Evolutionary conservation across 208 protist genomes (phyloP).

Genomic region (Trypanosoma platydactyli): DNA sequence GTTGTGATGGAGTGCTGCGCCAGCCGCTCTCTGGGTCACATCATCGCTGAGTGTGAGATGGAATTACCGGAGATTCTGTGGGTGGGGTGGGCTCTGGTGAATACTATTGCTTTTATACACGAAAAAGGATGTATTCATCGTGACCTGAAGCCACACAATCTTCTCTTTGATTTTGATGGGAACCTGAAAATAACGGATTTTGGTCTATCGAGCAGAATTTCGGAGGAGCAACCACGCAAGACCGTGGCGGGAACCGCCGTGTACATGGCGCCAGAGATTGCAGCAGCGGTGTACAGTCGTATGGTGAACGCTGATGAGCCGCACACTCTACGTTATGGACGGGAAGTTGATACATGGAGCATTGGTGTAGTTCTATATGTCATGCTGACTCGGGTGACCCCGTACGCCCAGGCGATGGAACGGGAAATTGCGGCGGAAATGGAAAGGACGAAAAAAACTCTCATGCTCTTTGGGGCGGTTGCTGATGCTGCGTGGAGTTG

Average conservation of each 20-base stretch:
- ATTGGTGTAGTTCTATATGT: conserved; percentile 89
- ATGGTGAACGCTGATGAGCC: conserved; percentile 49
- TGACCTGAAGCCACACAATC: conserved; percentile 91
- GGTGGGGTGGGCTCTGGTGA: conserved; percentile 81
- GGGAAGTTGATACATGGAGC: conserved; percentile 90
- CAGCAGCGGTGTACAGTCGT: conserved; percentile 80
- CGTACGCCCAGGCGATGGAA: conserved; percentile 79
- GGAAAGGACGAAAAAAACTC: conserved; percentile 70
- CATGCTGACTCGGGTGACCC: conserved; percentile 83
- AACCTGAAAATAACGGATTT: conserved; percentile 94
- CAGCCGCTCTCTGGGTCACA: conserved; percentile 70
- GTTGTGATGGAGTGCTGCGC: conserved; percentile 89
- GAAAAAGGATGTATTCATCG: conserved; percentile 87
- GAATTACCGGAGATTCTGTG: conserved; percentile 79
- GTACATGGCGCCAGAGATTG: conserved; percentile 92
- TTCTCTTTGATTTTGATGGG: conserved; percentile 87
- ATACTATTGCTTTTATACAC: conserved; percentile 86
- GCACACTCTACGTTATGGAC: conserved; percentile 70
- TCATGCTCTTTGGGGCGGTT: conserved; percentile 76
- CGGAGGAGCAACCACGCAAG: conserved; percentile 74
- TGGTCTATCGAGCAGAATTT: conserved; percentile 82
- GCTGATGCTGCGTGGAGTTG: conserved; percentile 76
- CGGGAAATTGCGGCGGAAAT: conserved; percentile 42
- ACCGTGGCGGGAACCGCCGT: conserved; percentile 88
- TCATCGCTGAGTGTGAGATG: conserved; percentile 61